Base-by-base conservation (phyloP, 169 alveolate genomes). In the Amoebophrya sp. region DNA sequence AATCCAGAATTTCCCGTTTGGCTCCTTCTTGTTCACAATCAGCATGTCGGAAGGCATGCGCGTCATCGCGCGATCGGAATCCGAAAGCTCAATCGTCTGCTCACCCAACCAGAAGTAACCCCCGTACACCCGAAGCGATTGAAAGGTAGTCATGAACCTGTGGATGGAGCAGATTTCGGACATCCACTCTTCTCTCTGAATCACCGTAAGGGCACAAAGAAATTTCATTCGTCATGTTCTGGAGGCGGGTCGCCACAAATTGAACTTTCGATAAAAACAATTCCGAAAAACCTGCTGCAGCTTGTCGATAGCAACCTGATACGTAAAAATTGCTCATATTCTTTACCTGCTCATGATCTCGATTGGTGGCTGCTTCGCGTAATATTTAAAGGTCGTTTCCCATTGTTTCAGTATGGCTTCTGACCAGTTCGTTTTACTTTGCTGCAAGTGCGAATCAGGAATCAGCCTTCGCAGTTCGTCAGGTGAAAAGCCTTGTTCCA, bases 41-140 rank as follows among this genome's bases (percentile, higher is more conserved):
- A 66, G 83, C 83, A 66, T 66, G 83, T 66, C 83, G 10, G 38
- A 0, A 7, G 83, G 83, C 83, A 66, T 66, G 35, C 83, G 83
- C 32, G 32, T 66, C 83, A 66, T 66, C 83, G 83, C 83, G 1
- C 83, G 1, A 66, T 66, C 83, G 83, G 32, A 0, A 12, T 66
- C 83, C 39, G 83, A 2, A 7, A 66, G 83, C 83, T 66, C 83
- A 25, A 66, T 66, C 35, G 83, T 66, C 18, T 66, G 83, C 83
- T 66, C 83, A 25, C 83, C 83, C 35, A 66, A n/a, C 83, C 83
- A 66, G 83, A 66, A 66, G 35, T 66, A 66, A 25, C 83, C 83
- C 10, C 83, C 83, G 35, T 66, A 66, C 39, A 66, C 83, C 39
- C 83, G 83, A 2, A 66, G 32, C 1, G 35, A 12, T 25, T 66